These are phyloP conservation scores for Lathyrus sativus DNA, from an alignment of 306 rosid genomes.

Conservation along the genomic window DNA sequence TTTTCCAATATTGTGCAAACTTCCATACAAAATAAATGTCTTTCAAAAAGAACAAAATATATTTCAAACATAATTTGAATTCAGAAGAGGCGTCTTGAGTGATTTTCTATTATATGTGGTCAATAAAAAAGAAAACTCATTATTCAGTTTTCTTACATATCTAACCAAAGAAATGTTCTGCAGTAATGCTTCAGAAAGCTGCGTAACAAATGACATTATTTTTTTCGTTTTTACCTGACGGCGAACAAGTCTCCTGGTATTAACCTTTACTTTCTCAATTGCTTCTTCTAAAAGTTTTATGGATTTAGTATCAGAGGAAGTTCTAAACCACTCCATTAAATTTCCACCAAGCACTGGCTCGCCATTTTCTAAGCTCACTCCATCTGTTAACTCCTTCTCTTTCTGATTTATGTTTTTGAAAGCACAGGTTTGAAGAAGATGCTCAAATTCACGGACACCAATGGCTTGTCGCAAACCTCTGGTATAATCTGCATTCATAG, in stretches of 20 bases:
- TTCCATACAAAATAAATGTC: conserved; percentile 13
- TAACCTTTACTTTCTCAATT: conserved; percentile 73
- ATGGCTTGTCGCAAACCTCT: conserved; percentile 85
- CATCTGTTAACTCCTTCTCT: conserved; percentile 38
- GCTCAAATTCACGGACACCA: conserved; percentile 85
- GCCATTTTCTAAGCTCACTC: conserved; percentile 39
- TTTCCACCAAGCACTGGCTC: conserved; percentile 48
- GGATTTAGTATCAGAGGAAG: conserved; percentile 44
- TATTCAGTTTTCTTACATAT: no score
- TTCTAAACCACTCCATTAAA: conserved; percentile 48
- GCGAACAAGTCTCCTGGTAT: conserved; percentile 82
- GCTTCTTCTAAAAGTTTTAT: conserved; percentile 62
- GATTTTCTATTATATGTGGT: not conserved
- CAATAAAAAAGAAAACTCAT: not conserved
- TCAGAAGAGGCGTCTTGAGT: not conserved
- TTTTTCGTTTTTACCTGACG: conserved; percentile 74
- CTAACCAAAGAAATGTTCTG: no score
- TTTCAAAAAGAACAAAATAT: not conserved
- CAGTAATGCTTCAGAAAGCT: no score
- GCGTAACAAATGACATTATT: not conserved
- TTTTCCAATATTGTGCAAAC: conserved; percentile 1
- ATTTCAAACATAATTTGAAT: conserved; percentile 19
- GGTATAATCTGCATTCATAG: conserved; percentile 65
- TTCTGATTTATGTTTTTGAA: conserved; percentile 31
- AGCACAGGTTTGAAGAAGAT: conserved; percentile 47